Evolutionary conservation across 192 early-diverging fungal genomes (phyloP).

Genomic region (Coemansia sp.): DNA sequence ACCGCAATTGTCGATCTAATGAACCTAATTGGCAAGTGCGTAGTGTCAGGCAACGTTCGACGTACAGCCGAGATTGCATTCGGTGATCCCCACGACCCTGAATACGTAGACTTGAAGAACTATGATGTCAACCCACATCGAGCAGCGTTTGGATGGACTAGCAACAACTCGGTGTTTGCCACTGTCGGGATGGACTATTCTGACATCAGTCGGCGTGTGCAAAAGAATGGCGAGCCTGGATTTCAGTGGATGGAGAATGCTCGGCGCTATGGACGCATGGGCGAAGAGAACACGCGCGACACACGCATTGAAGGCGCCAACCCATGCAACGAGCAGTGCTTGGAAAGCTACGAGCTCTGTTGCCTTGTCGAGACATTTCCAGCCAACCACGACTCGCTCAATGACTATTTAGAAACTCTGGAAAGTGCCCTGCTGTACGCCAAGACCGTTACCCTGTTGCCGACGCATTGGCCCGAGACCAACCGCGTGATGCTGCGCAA

Average conservation of each 20-base stretch:
- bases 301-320: slow-evolving; percentile 45
- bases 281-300: slow-evolving; percentile 31
- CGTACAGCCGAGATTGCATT: slow-evolving; percentile 58
- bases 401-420: slow-evolving; percentile 52
- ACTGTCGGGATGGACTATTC: slow-evolving; percentile 50
- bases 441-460: slow-evolving; percentile 52
- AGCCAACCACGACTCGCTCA: slow-evolving; percentile 27
- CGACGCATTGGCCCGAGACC: slow-evolving; percentile 51
- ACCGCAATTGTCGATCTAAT: slow-evolving; percentile 55
- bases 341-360: slow-evolving; percentile 55
- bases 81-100: slow-evolving; percentile 41
- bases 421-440: slow-evolving; percentile 53
- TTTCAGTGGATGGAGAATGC: slow-evolving; percentile 57
- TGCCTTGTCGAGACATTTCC: slow-evolving; percentile 57
- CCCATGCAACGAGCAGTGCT: slow-evolving; percentile 54
- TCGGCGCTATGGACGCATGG: slow-evolving; percentile 39
- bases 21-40: slow-evolving; percentile 57
- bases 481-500: slow-evolving; percentile 56
- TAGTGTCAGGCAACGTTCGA: slow-evolving; percentile 56
- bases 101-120: slow-evolving; percentile 57
- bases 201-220: slow-evolving; percentile 27
- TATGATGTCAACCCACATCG: slow-evolving; percentile 54
- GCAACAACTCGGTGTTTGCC: slow-evolving; percentile 57
- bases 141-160: slow-evolving; percentile 53
- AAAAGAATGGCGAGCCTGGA: slow-evolving; percentile 53